A percentile compares a stretch with the other conserved stretches of the same genome.
Evolutionary conservation across 345 rosid species (phyloP).

Genomic region (Eucalyptus pauciflora): DNA sequence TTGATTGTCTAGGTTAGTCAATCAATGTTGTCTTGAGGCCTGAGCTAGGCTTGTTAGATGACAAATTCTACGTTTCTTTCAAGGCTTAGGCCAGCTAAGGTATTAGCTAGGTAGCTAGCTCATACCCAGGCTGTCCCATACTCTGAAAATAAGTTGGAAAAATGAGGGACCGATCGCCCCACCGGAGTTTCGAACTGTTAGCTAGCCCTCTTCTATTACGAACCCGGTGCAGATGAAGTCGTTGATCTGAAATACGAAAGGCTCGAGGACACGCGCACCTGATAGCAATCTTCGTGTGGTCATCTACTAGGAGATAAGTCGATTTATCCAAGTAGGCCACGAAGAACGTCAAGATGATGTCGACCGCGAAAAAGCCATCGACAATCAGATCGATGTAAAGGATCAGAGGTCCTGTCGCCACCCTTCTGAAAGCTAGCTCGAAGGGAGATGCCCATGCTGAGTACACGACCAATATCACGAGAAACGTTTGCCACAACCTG

Average conservation of each 20-base stretch:
- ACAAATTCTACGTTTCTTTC: not conserved
- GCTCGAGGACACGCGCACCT: slow-evolving; percentile 17
- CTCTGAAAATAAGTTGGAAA: not conserved
- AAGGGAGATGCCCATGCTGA: slow-evolving; percentile 92
- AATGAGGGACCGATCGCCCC: not conserved
- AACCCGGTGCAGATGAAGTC: not conserved
- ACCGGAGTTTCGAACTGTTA: not conserved
- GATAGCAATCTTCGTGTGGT: slow-evolving; percentile 54
- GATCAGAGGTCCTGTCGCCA: slow-evolving; percentile 34
- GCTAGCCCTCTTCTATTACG: not conserved
- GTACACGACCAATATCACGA: slow-evolving; percentile 64
- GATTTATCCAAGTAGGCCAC: slow-evolving; percentile 76
- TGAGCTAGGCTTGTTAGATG: not conserved
- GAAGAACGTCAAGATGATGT: slow-evolving; percentile 79
- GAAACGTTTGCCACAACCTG: slow-evolving; percentile 75
- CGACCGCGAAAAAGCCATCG: slow-evolving; percentile 69
- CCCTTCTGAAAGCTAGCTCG: slow-evolving; percentile 62
- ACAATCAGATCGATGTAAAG: slow-evolving; percentile 48
- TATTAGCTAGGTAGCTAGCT: not conserved
- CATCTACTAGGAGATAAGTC: slow-evolving; percentile 73
- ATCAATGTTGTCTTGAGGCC: not conserved
- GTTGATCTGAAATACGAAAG: not conserved
- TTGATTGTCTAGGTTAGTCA: not conserved
- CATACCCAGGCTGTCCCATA: not conserved
- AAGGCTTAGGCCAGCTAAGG: not conserved